Evolutionary conservation across 2,329 filamentous ascomycete species (phyloP).

Genomic region (Aspergillus awamori): DNA sequence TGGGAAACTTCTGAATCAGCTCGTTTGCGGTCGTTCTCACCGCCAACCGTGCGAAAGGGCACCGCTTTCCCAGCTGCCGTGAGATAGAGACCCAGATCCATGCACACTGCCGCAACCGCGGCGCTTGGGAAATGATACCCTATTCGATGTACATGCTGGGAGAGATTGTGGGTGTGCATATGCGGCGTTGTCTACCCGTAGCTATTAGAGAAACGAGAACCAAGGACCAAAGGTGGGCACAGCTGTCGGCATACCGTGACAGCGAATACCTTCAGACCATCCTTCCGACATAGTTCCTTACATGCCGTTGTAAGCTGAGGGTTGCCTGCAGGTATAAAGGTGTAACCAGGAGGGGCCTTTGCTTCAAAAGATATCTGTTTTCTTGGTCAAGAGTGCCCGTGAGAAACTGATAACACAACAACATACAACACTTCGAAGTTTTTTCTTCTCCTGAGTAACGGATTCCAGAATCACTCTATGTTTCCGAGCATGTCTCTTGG

Average conservation of each 20-base stretch:
- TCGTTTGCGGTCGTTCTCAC: slow-evolving; percentile 27
- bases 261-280: slow-evolving; percentile 57
- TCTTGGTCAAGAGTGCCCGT: slow-evolving; percentile 36
- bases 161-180: slow-evolving; percentile 55
- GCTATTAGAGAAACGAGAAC: slow-evolving; percentile 21
- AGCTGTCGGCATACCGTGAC: slow-evolving; percentile 58
- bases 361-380: slow-evolving; percentile 57
- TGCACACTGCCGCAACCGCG: slow-evolving; percentile 61
- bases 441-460: slow-evolving; percentile 63
- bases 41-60: slow-evolving; percentile 36
- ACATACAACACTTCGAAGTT: slow-evolving; percentile 57
- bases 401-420: slow-evolving; percentile 12
- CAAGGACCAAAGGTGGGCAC: neutral
- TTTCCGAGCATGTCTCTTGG: slow-evolving; percentile 42
- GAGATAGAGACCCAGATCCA: slow-evolving; percentile 49
- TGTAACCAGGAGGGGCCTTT: slow-evolving; percentile 62
- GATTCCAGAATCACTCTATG: slow-evolving; percentile 63
- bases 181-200: slow-evolving; percentile 52
- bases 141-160: slow-evolving; percentile 63
- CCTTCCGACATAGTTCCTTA: slow-evolving; percentile 62
- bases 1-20: slow-evolving; percentile 40
- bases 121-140: slow-evolving; percentile 65
- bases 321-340: slow-evolving; percentile 63
- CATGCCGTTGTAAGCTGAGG: slow-evolving; percentile 61
- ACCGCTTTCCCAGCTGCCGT: slow-evolving; percentile 52